A percentile compares a stretch with the other conserved stretches of the same genome.
Conservation (phyloP, 1,139 yeast species). For the Chernovozyma aurita region DNA sequence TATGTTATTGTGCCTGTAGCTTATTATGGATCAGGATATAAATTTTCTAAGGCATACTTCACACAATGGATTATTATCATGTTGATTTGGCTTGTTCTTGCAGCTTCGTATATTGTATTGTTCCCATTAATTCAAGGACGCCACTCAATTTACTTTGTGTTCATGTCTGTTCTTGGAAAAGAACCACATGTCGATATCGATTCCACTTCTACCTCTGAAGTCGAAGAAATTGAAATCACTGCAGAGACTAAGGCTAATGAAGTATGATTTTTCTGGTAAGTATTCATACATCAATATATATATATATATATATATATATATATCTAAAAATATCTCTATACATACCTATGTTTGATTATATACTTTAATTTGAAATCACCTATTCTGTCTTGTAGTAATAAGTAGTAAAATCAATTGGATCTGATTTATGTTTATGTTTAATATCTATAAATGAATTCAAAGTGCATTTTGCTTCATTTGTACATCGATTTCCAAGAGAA, state of each 20-base stretch:
- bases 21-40: conserved; percentile 25
- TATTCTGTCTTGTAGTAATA: too few species aligned
- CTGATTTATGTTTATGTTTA: too few species aligned
- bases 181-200: too few species aligned
- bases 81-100: conserved; percentile 26
- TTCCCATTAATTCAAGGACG: conserved; percentile 35
- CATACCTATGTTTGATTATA: too few species aligned
- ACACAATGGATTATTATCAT: conserved; percentile 26
- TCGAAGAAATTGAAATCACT: neutral
- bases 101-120: conserved; percentile 29
- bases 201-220: neutral
- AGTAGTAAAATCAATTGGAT: too few species aligned
- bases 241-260: neutral
- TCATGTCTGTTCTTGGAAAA: conserved; percentile 1
- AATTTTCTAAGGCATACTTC: conserved; percentile 26
- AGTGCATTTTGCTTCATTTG: too few species aligned
- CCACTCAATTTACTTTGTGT: conserved; percentile 11
- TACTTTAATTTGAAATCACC: too few species aligned
- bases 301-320: too few species aligned
- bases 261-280: neutral
- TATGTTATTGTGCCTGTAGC: conserved; percentile 24
- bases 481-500: too few species aligned
- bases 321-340: too few species aligned
- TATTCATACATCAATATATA: too few species aligned
- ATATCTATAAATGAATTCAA: too few species aligned